A percentile compares a stretch with the other conserved stretches of the same genome.
Conservation (phyloP, 1,139 yeast genomes). For the Yamadazyma trypodendri region DNA sequence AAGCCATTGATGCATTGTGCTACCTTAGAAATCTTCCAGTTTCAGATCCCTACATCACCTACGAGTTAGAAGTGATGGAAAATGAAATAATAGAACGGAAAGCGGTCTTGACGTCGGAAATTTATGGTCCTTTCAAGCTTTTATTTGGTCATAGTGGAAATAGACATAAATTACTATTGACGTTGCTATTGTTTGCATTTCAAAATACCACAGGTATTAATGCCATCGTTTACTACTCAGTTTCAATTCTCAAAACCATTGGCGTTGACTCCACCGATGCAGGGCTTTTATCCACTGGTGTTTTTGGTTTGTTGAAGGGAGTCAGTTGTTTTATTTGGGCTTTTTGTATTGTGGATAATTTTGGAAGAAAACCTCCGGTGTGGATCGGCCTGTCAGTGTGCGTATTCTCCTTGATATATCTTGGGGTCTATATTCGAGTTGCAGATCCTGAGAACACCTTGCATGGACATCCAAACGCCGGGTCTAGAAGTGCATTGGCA, state of each 20-base stretch:
- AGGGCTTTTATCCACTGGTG: conserved; percentile 56
- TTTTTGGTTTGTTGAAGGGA: conserved; percentile 54
- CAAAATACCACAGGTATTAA: conserved; percentile 36
- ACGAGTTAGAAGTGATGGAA: conserved; percentile 24
- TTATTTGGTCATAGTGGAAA: conserved; percentile 22
- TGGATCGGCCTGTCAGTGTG: conserved; percentile 43
- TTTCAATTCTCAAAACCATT: conserved; percentile 30
- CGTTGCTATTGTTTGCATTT: conserved; percentile 30
- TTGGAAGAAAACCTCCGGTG: conserved; percentile 49
- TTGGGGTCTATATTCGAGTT: conserved; percentile 48
- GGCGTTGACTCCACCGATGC: conserved; percentile 35
- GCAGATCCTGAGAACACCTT: conserved; percentile 29
- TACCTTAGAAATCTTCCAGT: conserved; percentile 26
- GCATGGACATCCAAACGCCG: conserved; percentile 19
- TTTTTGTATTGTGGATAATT: conserved; percentile 42
- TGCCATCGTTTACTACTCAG: conserved; percentile 35
- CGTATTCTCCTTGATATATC: conserved; percentile 48
- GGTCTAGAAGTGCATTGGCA: conserved; percentile 50
- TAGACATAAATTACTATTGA: conserved; percentile 26
- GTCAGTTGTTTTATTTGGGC: conserved; percentile 44
- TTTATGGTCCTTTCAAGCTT: conserved; percentile 26
- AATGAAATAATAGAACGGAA: conserved; percentile 23
- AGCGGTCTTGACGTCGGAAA: conserved; percentile 21
- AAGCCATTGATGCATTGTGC: conserved; percentile 33
- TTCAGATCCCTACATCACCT: conserved; percentile 25